Evolutionary conservation across 306 rosid genomes (phyloP), one percentile per base, ranked within the genome.

Genomic region (Inga leiocalycina): DNA sequence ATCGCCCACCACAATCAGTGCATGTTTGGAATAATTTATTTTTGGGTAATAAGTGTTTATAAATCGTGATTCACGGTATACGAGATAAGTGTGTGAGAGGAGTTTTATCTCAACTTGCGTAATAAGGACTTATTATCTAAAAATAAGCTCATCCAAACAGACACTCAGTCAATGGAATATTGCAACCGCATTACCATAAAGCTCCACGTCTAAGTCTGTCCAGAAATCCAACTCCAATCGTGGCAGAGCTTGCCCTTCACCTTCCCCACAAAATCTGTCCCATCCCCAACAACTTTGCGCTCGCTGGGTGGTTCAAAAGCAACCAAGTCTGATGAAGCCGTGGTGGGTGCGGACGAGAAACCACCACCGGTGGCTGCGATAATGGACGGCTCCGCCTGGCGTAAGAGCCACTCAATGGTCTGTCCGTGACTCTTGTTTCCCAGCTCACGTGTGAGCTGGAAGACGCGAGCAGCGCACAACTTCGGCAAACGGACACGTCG

Each of bases 361-460:
- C 78, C 78, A 4, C 30, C 9, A 41, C 48, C 49, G 19, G 71
- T 69, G 72, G 78, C 52, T 3, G 86, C 46, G 2, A 34, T 19
- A 45, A 83, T 77, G 56, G 93, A 82, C 0, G 92, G 89, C 22
- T 84, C 80, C 6, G 92, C 93, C 7, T 91, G 79, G 43, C 80
- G 81, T 16, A 89, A 82, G 54, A 91, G 89, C 92, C 92, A 91
- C 71, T 59, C 88, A n/a, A 89, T 78, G 67, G 93, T 89, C 80
- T 87, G 85, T 4, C 95, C 93, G 2, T 87, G 78, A 12, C 87
- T 87, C 64, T 84, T 84, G 74, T 77, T 70, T 13, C 91, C 91
- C 2, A 91, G 88, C 85, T 85, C 89, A 0, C 62, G 48, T 5
- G 92, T 89, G 70, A 91, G 92, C 54, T 90, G 86, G 79, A 84